Percentiles rank a stretch among this genome's conserved stretches.
These are phyloP conservation scores for Delitschia confertaspora DNA, from an alignment of 495 filamentous ascomycete genomes.

Conservation along the genomic window DNA sequence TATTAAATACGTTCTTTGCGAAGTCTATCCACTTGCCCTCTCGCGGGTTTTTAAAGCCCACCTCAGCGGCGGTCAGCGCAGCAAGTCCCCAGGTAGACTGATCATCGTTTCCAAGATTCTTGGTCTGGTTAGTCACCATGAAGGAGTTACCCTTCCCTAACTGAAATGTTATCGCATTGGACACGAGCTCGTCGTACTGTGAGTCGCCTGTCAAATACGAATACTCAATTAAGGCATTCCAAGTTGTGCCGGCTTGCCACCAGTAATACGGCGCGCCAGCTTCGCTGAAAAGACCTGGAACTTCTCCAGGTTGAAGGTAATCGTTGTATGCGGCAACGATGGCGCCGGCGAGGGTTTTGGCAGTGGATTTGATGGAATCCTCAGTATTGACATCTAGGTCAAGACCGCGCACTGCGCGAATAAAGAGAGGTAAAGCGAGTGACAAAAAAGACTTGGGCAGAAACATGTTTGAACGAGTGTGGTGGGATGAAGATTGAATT, in stretches of 20 bases:
- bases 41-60: conserved; percentile 22
- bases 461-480: too few relatives aligned
- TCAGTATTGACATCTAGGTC: conserved; percentile 1
- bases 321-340: conserved; percentile 2
- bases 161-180: conserved; percentile 62
- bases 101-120: conserved; percentile 31
- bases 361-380: conserved; percentile 10
- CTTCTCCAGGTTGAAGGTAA: background rate
- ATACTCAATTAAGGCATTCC: conserved; percentile 70
- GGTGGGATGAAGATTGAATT: too few relatives aligned
- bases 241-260: conserved; percentile 76
- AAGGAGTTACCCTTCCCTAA: conserved; percentile 57
- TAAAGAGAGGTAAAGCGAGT: too few relatives aligned
- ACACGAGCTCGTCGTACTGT: conserved; percentile 60
- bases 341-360: conserved; percentile 1
- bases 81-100: conserved; percentile 33
- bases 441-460: too few relatives aligned
- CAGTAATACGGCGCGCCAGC: conserved; percentile 83
- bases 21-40: conserved; percentile 25
- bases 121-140: conserved; percentile 74
- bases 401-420: too few relatives aligned
- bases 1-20: conserved; percentile 29
- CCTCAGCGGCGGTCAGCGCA: conserved; percentile 31
- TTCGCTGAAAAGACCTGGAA: conserved; percentile 28
- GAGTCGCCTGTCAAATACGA: conserved; percentile 72